Base-by-base conservation (phyloP, 139 green algal species). In the Asterochloris sp. region DNA sequence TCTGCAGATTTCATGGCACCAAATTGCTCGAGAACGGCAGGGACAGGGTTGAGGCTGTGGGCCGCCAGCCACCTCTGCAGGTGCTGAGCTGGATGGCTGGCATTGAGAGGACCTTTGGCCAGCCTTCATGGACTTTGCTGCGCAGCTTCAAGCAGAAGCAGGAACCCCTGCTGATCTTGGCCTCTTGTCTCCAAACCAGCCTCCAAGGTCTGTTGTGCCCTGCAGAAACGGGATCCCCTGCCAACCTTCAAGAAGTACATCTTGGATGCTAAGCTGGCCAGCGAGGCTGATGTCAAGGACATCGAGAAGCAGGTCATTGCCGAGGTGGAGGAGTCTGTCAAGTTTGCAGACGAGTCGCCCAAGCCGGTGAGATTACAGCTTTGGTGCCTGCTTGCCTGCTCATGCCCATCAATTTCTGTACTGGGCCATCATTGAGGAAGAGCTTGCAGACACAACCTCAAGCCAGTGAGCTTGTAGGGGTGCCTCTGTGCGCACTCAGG, bases 261-360 rank as follows among this genome's bases (percentile, higher is more conserved):
- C 87, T 74, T 99, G 28, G 87, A 96, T 63, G 79, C 93, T 15
- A 87, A 84, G 0, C 81, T 97, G 73, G 87, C 93, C n/a, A 93
- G 78, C 0, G 93, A 96, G 81, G 76, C 63, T 1, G 91, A 98
- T 29, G 87, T 98, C 62, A 92, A 93, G 85, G 91, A 85, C 12
- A 85, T 98, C 21, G 91, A 97, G 38, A 86, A 91, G 78, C 69
- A 82, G 28, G 91, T 96, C 63, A 26, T 63, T 66, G 94, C 81
- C 14, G 85, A 94, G 82, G 94, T 99, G 73, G 96, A 99, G 68
- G 96, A 98, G 71, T 88, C 85, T 24, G 96, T 98, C 10, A 85
- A 96, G 84, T 99, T 97, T 92, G 95, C 96, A 12, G 96, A 99
- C 26, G 88, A 94, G 82, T 94, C 87, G 10, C 96, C 96, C 73